phyloP scores from a whole-genome alignment of 805 yeast genomes.

The Torulaspora microellipsoides region DNA sequence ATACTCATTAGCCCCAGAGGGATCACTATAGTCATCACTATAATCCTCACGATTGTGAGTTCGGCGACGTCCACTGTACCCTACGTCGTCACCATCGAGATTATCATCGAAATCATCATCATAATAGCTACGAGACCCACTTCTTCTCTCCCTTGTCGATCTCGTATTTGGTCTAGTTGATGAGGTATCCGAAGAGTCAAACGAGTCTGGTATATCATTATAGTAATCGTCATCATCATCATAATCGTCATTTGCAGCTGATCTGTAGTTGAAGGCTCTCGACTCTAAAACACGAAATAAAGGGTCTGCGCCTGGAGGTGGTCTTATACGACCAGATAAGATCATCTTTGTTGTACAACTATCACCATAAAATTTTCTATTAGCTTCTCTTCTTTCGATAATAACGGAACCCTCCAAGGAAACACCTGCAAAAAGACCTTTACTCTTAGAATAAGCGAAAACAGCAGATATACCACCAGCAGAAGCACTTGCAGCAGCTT shows the following conservation, averaged over 20 bases:
- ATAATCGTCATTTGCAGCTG: conserved; percentile 67
- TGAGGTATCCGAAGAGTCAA: conserved; percentile 35
- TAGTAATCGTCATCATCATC: conserved; percentile 57
- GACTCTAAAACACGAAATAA: conserved; percentile 82
- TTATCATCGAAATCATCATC: conserved; percentile 28
- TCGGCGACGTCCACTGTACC: conserved; percentile 17
- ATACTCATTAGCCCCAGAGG: conserved; percentile 41
- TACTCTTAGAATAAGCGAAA: conserved; percentile 90
- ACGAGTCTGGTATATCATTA: conserved; percentile 49
- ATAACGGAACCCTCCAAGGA: conserved; percentile 95
- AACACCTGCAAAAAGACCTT: conserved; percentile 96
- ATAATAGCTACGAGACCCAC: conserved; percentile 26
- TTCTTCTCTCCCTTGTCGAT: conserved; percentile 27
- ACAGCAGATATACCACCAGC: conserved; percentile 82
- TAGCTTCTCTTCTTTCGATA: conserved; percentile 96
- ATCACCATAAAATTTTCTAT: conserved; percentile 87
- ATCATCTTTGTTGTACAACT: conserved; percentile 84
- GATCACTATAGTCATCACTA: conserved; percentile 30
- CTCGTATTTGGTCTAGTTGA: conserved; percentile 27
- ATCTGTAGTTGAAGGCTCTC: conserved; percentile 65
- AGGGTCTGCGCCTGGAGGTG: conserved; percentile 88
- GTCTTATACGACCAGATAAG: conserved; percentile 79
- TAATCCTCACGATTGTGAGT: conserved; percentile 19
- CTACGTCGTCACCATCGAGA: conserved; percentile 17
- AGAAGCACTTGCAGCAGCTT: conserved; percentile 94